Base-by-base conservation (phyloP, 1,139 yeast genomes). In the Candida albicans region DNA sequence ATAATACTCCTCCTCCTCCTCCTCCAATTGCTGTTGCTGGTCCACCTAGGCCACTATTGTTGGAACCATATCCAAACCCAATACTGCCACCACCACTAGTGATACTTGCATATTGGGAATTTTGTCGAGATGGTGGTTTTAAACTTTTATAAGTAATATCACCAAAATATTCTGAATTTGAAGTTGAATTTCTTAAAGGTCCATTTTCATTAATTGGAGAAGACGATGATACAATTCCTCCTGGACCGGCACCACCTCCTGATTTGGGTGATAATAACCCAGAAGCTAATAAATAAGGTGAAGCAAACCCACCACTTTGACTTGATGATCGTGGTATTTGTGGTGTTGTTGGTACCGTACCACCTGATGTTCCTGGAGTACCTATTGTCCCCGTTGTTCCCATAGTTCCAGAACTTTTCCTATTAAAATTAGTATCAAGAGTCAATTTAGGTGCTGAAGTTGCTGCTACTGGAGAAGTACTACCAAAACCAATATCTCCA, bases 281-380 rank as follows among this genome's bases (percentile, higher is more conserved):
- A 0, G 84, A 72, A 0, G 86, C 84, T 45, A 81, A 60, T 40
- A 81, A 64, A 50, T 79, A 82, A 2, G 87, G 86, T 1, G 86
- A 79, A 0, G 81, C 75, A 59, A 82, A 77, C 0, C 85, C 85
- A 1, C 84, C 84, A 35, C 60, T 55, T 37, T 53, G 64, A 39
- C 48, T 53, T 3, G 58, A 43, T 12, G 53, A 46, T n/a, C 55
- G 52, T 13, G 61, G 48, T 2, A 60, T 37, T 35, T 58, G 64
- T 2, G 74, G 74, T 2, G 73, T 67, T 8, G 61, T 49, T 18
- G 70, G 71, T 8, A 12, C 14, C 11, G 29, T 1, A 59, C n/a
- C 29, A 59, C n/a, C 29, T n/a, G 29, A 4, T 27, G 29, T n/a
- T 27, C 29, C 29, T 27, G 8, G 9, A 10, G 32, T 12, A 10